Evolutionary conservation across 1,284 basidiomycete genomes (phyloP), one percentile per base, ranked within the genome.

Genomic region (Fomitiporia mediterranea): DNA sequence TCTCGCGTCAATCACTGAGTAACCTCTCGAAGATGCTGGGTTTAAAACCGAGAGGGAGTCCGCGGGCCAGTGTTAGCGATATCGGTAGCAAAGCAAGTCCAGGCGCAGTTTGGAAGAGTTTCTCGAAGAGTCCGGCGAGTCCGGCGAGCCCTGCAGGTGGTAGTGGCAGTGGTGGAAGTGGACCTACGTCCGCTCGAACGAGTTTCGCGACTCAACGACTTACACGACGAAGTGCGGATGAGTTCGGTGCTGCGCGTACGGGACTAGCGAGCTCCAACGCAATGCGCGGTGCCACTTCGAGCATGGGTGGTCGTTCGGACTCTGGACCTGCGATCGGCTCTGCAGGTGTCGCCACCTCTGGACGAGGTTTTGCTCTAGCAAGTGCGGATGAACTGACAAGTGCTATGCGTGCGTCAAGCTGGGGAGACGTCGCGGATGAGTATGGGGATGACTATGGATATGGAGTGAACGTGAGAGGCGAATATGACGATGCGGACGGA

Each of bases 391-490:
- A 57, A 32, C 40, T 57, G 19, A 51, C 55, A 19, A 57, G 50
- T 39, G 55, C 55, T 11, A 48, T 53, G 52, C 52, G 57, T 25
- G 57, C 57, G 27, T 30, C 47, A 30, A 58, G 57, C 32, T 58
- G 57, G 57, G 57, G 53, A 30, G 57, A 55, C 32, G 49, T 52
- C 19, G 55, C 32, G 11, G 55, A 47, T 15, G 52, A 42, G 17
- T 58, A 51, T 37, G 47, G 47, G 3, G n/a, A 42, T 19, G 47
- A 42, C 7, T 56, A 50, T 42, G 54, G 54, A n/a, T 56, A 50
- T 28, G 54, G 54, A 11, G 38, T n/a, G 47, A 42, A 42, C 43
- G 44, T 15, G 3, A n/a, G 34, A 21, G 35, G 30, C 15, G 43
- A 46, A 9, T 25, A 15, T 17, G 49, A 48, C 44, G 39, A 53